Base-by-base conservation (phyloP, 2,329 filamentous ascomycete genomes). In the Shiraia bambusicola region DNA sequence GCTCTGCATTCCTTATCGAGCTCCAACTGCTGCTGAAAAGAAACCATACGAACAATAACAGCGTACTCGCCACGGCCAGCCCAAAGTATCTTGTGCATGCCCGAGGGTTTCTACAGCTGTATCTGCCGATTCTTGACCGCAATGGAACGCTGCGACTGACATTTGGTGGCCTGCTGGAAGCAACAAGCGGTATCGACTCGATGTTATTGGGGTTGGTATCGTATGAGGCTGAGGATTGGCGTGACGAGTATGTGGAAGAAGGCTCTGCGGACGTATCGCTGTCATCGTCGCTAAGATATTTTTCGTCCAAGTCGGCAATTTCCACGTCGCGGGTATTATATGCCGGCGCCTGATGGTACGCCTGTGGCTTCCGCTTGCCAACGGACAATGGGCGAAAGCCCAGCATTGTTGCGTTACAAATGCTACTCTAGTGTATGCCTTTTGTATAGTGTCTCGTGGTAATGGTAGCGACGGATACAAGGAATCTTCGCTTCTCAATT, bases 41-140 rank as follows among this genome's bases (percentile, higher is more conserved):
- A 41, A 79, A 83, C 42, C 88, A 70, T 42, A 95, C 85, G 70
- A 96, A 88, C 30, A 95, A 62, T 4, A 93, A 52, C 11, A 95
- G 78, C 1, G 81, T 79, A 2, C 79, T 76, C 33, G 87, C 79
- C 38, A 95, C 73, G 3, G 77, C 80, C 34, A 91, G 73, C 50
- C 88, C 89, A 40, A 95, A 80, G 65, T 86, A 94, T 56, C 89
- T 79, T 41, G 88, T 82, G 44, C 93, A 80, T 48, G 78, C 86
- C 59, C 84, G 82, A 6, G 87, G 87, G 29, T 91, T 69, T 24
- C 83, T 77, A 57, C 86, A 87, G 37, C 78, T 65, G 48, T 67
- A 67, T 35, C 65, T 61, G 47, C 60, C 64, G 6, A 66, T 56
- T 6, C 50, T 60, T 3, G 65, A 52, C 35, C 53, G 57, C 58